phyloP scores from a whole-genome alignment of 2,329 filamentous ascomycete species.

The Botrytis tulipae region DNA sequence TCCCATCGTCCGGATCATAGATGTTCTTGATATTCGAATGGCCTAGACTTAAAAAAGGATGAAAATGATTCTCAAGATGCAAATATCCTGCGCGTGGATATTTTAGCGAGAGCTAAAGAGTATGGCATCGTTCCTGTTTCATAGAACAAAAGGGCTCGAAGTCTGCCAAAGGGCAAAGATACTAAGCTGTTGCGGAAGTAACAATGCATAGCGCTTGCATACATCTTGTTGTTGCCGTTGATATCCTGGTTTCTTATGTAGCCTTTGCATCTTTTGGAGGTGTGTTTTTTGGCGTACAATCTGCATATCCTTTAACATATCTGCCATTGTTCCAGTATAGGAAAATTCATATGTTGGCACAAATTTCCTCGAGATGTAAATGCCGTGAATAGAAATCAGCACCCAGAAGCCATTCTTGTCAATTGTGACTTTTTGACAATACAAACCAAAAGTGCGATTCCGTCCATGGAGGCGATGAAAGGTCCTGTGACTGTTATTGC shows the following conservation, averaged over 20 bases:
- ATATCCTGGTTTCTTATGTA: background rate
- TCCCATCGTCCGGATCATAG: constrained; percentile 29
- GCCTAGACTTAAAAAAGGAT: constrained; percentile 26
- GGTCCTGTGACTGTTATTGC: background rate
- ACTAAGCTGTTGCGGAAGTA: background rate
- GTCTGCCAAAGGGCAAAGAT: background rate
- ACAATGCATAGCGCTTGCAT: constrained; percentile 9
- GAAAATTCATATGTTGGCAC: background rate
- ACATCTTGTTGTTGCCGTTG: background rate
- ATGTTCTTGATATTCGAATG: constrained; percentile 28
- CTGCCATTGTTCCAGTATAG: background rate
- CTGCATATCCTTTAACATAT: background rate
- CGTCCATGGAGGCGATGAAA: background rate
- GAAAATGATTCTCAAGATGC: constrained; percentile 23
- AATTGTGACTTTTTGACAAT: background rate
- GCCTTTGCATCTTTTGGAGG: background rate
- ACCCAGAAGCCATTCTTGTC: background rate
- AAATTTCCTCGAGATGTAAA: background rate
- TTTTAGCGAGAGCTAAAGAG: constrained; percentile 11
- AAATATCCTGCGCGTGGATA: background rate
- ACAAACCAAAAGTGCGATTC: background rate
- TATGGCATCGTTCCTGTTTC: constrained; percentile 1
- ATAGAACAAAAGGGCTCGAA: background rate
- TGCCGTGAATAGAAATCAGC: background rate
- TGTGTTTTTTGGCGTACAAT: background rate